Conservation (phyloP, 1,284 basidiomycete genomes). For the Exsudoporus floridanus region DNA sequence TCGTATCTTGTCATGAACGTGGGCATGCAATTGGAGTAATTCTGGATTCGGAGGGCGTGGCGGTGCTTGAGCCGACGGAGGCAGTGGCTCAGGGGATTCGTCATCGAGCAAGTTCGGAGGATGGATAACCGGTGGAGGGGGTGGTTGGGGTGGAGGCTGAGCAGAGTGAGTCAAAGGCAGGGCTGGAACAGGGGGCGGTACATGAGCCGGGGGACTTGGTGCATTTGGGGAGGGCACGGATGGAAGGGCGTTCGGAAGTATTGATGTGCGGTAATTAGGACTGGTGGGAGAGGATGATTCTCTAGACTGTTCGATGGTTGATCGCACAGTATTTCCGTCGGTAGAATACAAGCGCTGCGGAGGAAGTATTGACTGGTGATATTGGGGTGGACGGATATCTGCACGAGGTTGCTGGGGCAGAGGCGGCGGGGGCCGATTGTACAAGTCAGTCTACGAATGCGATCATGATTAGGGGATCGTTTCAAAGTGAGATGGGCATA, state of each 20-base stretch:
- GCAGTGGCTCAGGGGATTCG: constrained; percentile 39
- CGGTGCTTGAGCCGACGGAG: constrained; percentile 47
- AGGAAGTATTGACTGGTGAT: constrained; percentile 25
- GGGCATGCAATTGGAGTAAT: constrained; percentile 79
- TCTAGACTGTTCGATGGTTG: constrained; percentile 23
- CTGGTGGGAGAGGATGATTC: constrained; percentile 22
- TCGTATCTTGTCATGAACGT: constrained; percentile 74
- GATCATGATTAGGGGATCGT: constrained; percentile 9
- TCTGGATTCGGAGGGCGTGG: constrained; percentile 89
- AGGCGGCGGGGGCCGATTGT: constrained; percentile 42
- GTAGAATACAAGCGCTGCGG: constrained; percentile 11
- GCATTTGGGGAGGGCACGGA: constrained; percentile 19
- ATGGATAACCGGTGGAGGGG: constrained; percentile 25
- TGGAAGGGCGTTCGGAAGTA: constrained; percentile 18
- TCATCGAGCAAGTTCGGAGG: constrained; percentile 52
- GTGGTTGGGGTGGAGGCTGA: constrained; percentile 19
- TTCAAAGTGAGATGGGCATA: constrained; percentile 12
- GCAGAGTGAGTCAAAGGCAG: constrained; percentile 14
- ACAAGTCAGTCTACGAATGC: constrained; percentile 32
- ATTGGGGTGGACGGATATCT: constrained; percentile 33
- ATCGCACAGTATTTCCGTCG: constrained; percentile 27
- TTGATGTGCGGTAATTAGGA: constrained; percentile 34
- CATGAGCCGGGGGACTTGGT: constrained; percentile 19
- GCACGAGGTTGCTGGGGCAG: constrained; percentile 34
- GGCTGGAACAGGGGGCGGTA: constrained; percentile 15